Conservation (phyloP, 129 eudicot species). For the Arctium lappa region DNA sequence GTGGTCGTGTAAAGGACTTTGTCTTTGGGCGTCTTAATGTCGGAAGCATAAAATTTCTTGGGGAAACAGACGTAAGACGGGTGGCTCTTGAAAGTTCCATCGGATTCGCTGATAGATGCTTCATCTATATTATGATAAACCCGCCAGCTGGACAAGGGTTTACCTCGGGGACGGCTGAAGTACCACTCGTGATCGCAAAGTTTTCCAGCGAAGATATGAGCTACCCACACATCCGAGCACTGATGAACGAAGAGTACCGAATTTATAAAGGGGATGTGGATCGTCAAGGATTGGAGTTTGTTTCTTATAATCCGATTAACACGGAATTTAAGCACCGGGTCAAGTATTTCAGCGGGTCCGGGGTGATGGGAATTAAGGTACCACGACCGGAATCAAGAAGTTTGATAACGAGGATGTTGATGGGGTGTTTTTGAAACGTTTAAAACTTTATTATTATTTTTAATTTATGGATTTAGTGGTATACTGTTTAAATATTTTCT, state of each 20-base stretch:
- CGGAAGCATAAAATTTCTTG: constrained; percentile 83
- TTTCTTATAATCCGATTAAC: constrained; percentile 70
- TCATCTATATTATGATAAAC: constrained; percentile 85
- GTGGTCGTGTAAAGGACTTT: constrained; percentile 70
- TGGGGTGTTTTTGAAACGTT: no score
- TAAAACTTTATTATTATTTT: no score
- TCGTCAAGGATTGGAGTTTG: constrained; percentile 90
- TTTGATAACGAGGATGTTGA: no score
- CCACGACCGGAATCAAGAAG: no score
- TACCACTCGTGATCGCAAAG: constrained; percentile 77
- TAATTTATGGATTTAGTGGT: no score
- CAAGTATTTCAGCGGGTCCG: constrained; percentile 68
- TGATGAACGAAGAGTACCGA: constrained; percentile 57
- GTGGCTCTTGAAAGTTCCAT: constrained; percentile 76
- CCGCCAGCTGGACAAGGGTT: constrained; percentile 93
- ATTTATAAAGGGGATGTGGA: constrained; percentile 63
- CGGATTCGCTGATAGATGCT: constrained; percentile 49
- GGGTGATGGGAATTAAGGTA: not conserved
- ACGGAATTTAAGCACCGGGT: constrained; percentile 92
- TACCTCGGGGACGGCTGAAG: constrained; percentile 75
- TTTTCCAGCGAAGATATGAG: constrained; percentile 73
- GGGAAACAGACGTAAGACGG: constrained; percentile 81
- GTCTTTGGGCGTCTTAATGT: constrained; percentile 76
- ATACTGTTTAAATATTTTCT: no score
- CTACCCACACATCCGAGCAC: constrained; percentile 50